Percentiles rank a stretch among this genome's conserved stretches.
Evolutionary conservation across 805 yeast genomes (phyloP).

Genomic region (Metschnikowia henanensis): DNA sequence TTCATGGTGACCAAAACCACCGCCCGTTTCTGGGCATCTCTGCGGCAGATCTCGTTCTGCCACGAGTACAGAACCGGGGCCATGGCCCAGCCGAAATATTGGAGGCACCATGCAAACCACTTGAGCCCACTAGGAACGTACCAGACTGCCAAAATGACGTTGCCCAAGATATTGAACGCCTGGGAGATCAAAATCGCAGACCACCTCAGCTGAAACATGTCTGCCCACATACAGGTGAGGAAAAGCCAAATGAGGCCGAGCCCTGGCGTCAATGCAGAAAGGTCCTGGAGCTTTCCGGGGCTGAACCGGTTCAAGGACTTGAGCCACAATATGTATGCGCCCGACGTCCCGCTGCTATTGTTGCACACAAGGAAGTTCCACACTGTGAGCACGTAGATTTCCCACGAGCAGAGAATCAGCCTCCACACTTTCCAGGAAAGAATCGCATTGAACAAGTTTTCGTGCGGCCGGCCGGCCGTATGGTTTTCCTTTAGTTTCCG

Average conservation of each 20-base stretch:
- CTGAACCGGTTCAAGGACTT: constrained; percentile 23
- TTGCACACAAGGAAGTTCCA: constrained; percentile 64
- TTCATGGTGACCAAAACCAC: constrained; percentile 57
- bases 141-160: constrained; percentile 58
- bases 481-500: constrained; percentile 18
- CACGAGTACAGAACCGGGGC: constrained; percentile 61
- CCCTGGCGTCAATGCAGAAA: constrained; percentile 48
- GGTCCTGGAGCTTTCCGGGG: constrained; percentile 35
- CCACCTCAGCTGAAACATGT: constrained; percentile 43
- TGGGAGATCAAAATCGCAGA: constrained; percentile 55
- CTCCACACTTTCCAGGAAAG: constrained; percentile 45
- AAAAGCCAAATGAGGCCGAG: constrained; percentile 41
- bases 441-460: constrained; percentile 14
- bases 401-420: constrained; percentile 54
- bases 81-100: constrained; percentile 62
- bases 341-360: constrained; percentile 54
- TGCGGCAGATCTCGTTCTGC: constrained; percentile 56
- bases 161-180: constrained; percentile 53
- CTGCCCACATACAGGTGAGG: constrained; percentile 37
- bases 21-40: constrained; percentile 57
- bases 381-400: constrained; percentile 54
- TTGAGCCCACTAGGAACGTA: constrained; percentile 53
- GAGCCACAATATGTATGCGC: constrained; percentile 64
- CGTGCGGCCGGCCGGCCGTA: constrained; percentile 20
- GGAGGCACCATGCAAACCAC: constrained; percentile 63